Evolutionary conservation across 2,329 filamentous ascomycete species (phyloP).

Genomic region (Diaporthe velutina): DNA sequence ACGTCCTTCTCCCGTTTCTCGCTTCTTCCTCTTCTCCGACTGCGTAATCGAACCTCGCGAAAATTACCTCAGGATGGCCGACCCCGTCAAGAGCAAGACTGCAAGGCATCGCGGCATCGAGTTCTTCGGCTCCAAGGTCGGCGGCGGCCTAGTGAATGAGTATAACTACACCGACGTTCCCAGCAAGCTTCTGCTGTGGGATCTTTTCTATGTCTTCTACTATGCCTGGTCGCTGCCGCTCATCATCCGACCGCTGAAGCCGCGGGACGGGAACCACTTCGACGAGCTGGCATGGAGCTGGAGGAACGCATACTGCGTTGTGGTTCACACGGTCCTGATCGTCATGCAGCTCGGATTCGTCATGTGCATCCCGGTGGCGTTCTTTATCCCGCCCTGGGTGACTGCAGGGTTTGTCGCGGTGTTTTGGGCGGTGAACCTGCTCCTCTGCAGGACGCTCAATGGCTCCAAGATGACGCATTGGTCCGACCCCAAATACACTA

Average conservation of each 20-base stretch:
- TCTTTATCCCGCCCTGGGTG: constrained; percentile 64
- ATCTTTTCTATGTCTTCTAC: constrained; percentile 66
- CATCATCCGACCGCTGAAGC: constrained; percentile 68
- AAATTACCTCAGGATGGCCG: background rate
- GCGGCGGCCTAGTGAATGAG: constrained; percentile 67
- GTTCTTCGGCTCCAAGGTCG: constrained; percentile 71
- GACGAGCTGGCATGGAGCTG: constrained; percentile 74
- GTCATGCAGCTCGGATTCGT: constrained; percentile 72
- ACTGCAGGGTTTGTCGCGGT: constrained; percentile 53
- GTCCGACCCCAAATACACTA: constrained; percentile 67
- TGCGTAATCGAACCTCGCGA: background rate
- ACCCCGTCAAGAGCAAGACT: background rate
- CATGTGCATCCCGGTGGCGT: constrained; percentile 60
- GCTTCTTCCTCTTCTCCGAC: background rate
- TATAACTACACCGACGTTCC: constrained; percentile 72
- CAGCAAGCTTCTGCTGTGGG: constrained; percentile 62
- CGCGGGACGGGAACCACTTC: constrained; percentile 64
- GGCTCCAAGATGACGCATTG: constrained; percentile 60
- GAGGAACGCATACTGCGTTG: constrained; percentile 69
- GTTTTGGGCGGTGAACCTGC: constrained; percentile 64
- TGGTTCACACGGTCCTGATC: constrained; percentile 69
- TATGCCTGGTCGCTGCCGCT: constrained; percentile 70
- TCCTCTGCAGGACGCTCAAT: constrained; percentile 67
- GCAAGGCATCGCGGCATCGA: constrained; percentile 41
- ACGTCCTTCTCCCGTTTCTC: background rate